Evolutionary conservation across 305 asterid genomes (phyloP).

Genomic region (Fraxinus latifolia): DNA sequence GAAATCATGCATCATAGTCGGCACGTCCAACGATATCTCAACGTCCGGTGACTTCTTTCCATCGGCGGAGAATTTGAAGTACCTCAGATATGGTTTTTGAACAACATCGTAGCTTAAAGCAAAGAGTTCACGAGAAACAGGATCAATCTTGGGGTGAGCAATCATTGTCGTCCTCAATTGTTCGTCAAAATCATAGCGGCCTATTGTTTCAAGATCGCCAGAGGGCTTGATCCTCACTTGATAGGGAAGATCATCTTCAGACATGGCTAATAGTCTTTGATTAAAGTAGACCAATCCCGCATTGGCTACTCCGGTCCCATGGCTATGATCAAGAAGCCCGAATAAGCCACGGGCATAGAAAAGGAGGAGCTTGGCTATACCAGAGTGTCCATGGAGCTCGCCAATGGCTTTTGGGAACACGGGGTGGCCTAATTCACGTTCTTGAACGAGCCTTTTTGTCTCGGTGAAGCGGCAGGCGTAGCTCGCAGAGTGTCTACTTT

Average conservation of each 20-base stretch:
- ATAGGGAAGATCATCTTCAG: slow-evolving; percentile 7
- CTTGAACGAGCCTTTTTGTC: slow-evolving; percentile 3
- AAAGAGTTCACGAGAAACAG: background rate
- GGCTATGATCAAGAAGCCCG: background rate
- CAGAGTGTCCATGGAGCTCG: slow-evolving; percentile 5
- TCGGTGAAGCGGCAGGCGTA: background rate
- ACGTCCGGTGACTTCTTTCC: background rate
- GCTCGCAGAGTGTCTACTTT: background rate
- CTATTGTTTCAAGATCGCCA: background rate
- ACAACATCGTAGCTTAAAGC: background rate
- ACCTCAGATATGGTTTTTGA: background rate
- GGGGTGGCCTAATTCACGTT: background rate
- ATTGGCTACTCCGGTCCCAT: background rate
- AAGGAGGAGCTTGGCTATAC: background rate
- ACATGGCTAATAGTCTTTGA: background rate
- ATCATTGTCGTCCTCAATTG: background rate
- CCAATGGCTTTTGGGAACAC: slow-evolving; percentile 6
- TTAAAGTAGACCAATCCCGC: slow-evolving; percentile 5
- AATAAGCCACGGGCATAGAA: background rate
- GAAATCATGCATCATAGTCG: background rate
- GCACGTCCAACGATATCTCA: background rate
- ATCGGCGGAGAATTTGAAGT: background rate
- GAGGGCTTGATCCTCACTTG: background rate
- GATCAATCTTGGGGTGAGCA: slow-evolving; percentile 3
- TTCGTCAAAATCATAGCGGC: background rate